phyloP scores from a whole-genome alignment of 352 stramenopile genomes.

The Globisporangium solare region DNA sequence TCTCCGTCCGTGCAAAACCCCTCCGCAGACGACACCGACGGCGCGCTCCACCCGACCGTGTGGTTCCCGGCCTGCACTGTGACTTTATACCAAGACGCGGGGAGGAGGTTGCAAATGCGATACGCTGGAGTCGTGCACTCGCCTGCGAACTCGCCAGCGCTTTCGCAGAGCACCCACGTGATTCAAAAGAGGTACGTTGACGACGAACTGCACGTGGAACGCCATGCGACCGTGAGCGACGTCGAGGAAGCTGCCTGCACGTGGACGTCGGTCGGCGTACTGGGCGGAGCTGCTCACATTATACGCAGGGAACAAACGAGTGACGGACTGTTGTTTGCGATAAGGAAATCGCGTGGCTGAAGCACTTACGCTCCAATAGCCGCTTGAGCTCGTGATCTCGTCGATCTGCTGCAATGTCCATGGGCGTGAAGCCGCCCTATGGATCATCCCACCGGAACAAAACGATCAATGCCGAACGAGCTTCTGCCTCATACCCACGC shows the following conservation, averaged over 20 bases:
- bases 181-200: constrained; percentile 35
- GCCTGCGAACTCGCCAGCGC: constrained; percentile 12
- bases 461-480: neutral
- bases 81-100: constrained; percentile 37
- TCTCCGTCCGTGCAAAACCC: constrained; percentile 33
- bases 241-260: constrained; percentile 19
- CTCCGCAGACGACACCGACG: constrained; percentile 4
- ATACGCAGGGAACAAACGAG: neutral
- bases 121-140: constrained; percentile 21
- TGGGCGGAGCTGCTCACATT: constrained; percentile 21
- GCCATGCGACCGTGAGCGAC: constrained; percentile 27
- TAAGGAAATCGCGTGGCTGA: too few relatives aligned
- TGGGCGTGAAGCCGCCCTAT: constrained; percentile 33
- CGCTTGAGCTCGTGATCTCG: constrained; percentile 28
- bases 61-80: constrained; percentile 40
- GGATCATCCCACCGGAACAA: neutral
- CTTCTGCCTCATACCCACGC: neutral
- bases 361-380: constrained; percentile 37
- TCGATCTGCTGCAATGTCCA: constrained; percentile 39
- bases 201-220: constrained; percentile 2
- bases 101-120: constrained; percentile 33
- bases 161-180: constrained; percentile 28
- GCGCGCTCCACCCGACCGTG: constrained; percentile 37
- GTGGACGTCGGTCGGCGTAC: constrained; percentile 21
- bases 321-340: neutral